These are phyloP conservation scores for Desmodesmus armatus DNA, from an alignment of 139 green algal species.

Conservation along the genomic window DNA sequence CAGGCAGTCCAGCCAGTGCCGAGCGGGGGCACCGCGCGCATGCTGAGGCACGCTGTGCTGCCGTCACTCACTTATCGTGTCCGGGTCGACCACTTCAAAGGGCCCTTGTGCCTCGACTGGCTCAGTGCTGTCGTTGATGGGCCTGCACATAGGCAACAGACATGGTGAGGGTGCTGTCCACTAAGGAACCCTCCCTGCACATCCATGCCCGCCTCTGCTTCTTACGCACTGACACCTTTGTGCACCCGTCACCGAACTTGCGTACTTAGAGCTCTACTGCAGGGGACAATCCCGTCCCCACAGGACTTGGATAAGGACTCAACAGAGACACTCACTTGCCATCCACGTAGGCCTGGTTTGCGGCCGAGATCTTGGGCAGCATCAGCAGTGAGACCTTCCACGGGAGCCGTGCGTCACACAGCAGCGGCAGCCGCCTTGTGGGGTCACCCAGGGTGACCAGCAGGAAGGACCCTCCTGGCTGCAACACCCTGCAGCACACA, in stretches of 20 bases:
- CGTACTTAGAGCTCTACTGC: too few species aligned
- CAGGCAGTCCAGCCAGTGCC: too few species aligned
- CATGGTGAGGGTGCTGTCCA: not conserved
- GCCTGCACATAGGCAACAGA: constrained; percentile 11
- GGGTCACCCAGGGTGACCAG: constrained; percentile 56
- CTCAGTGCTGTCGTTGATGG: constrained; percentile 38
- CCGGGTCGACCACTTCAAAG: constrained; percentile 33
- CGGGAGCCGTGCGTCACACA: constrained; percentile 29
- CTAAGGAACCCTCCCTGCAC: not conserved
- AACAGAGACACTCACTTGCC: constrained; percentile 40
- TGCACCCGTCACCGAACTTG: too few species aligned
- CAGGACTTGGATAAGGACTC: too few species aligned
- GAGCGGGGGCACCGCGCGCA: not conserved
- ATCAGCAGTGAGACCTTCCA: constrained; percentile 55
- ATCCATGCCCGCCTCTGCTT: too few species aligned
- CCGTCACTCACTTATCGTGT: constrained; percentile 30
- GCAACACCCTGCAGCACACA: constrained; percentile 43
- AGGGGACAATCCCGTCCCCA: too few species aligned
- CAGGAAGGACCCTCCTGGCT: constrained; percentile 57
- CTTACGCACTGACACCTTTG: too few species aligned
- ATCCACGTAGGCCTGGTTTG: constrained; percentile 16
- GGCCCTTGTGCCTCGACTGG: constrained; percentile 27
- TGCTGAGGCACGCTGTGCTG: not conserved
- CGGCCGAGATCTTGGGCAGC: constrained; percentile 47
- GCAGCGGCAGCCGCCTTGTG: constrained; percentile 44